Percentiles rank a stretch among this genome's conserved stretches.
phyloP scores from a whole-genome alignment of 768 basidiomycete genomes.

The Lepiota subincarnata region DNA sequence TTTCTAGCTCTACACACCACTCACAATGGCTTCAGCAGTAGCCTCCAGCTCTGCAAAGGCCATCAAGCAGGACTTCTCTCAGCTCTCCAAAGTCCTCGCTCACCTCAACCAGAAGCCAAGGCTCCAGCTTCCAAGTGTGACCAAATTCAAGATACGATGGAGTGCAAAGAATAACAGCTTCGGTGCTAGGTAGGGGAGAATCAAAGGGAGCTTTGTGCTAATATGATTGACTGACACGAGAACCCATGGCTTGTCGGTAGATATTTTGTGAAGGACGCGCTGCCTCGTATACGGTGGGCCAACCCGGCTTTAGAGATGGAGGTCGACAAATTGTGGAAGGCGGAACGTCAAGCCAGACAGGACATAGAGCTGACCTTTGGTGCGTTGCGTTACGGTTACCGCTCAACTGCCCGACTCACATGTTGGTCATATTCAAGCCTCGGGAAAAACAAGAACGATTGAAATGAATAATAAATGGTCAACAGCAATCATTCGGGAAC shows the following conservation, averaged over 20 bases:
- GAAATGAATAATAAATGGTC: slow-evolving; percentile 69
- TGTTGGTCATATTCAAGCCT: background rate
- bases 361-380: slow-evolving; percentile 60
- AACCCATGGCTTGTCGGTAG: slow-evolving; percentile 28
- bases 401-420: background rate
- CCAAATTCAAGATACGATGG: slow-evolving; percentile 49
- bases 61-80: slow-evolving; percentile 18
- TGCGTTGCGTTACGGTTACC: slow-evolving; percentile 34
- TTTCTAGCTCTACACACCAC: background rate
- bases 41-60: slow-evolving; percentile 3
- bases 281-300: slow-evolving; percentile 73
- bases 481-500: slow-evolving; percentile 58
- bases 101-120: slow-evolving; percentile 48
- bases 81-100: slow-evolving; percentile 49
- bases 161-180: slow-evolving; percentile 68
- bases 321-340: slow-evolving; percentile 52
- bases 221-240: background rate
- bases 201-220: background rate
- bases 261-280: slow-evolving; percentile 75
- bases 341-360: slow-evolving; percentile 51
- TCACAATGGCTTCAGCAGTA: slow-evolving; percentile 9
- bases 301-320: slow-evolving; percentile 65
- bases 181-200: slow-evolving; percentile 54
- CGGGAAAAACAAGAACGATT: slow-evolving; percentile 41
- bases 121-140: slow-evolving; percentile 45